A percentile compares a stretch with the other conserved stretches of the same genome.
Conservation (phyloP, 2,329 filamentous ascomycete genomes). For the Paecilomyces niveus region DNA sequence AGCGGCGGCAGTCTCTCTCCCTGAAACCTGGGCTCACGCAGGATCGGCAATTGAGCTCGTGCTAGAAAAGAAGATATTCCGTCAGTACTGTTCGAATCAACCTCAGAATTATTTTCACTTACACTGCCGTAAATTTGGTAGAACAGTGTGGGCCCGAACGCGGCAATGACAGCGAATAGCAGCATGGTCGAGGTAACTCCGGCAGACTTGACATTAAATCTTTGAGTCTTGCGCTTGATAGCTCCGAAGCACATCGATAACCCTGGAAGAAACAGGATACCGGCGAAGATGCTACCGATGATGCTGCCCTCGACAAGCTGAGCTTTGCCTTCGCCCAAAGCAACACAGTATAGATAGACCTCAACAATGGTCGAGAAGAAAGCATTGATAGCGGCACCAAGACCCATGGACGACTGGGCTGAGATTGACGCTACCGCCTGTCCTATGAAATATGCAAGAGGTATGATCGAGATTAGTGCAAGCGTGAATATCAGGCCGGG, state of each 20-base stretch:
- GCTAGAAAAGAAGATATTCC: conserved; percentile 45
- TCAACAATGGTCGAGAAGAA: conserved; percentile 98
- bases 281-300: conserved; percentile 95
- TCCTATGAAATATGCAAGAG: conserved; percentile 95
- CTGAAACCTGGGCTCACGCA: conserved; percentile 48
- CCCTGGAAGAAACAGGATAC: conserved; percentile 88
- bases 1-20: conserved; percentile 71
- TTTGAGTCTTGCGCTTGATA: conserved; percentile 94
- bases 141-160: conserved; percentile 92
- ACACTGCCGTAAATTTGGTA: conserved; percentile 96
- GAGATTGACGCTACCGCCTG: conserved; percentile 98
- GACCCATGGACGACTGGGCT: conserved; percentile 95
- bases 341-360: conserved; percentile 94
- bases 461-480: conserved; percentile 85
- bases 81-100: not conserved
- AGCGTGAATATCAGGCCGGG: conserved; percentile 80
- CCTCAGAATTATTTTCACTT: conserved; percentile 26
- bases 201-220: conserved; percentile 94
- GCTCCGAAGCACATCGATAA: conserved; percentile 98
- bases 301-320: conserved; percentile 93
- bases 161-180: conserved; percentile 88
- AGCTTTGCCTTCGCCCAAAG: conserved; percentile 84
- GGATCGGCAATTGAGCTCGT: conserved; percentile 77
- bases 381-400: conserved; percentile 93
- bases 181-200: conserved; percentile 98